Conservation (phyloP, 352 stramenopile genomes). For the Globisporangium paddicum region DNA sequence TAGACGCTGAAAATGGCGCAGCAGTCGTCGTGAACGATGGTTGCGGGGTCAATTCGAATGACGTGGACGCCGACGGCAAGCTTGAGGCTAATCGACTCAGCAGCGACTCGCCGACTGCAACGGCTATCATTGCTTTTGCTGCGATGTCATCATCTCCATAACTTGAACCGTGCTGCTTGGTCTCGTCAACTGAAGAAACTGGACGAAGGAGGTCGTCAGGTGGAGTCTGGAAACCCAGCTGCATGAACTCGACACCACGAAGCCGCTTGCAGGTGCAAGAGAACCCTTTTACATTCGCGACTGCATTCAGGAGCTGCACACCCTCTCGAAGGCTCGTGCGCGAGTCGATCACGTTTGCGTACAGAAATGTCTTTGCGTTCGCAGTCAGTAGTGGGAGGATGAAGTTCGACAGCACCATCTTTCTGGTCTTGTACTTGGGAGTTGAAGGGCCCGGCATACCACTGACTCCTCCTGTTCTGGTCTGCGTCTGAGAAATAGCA, state of each 20-base stretch:
- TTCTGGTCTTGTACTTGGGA: conserved; percentile 7
- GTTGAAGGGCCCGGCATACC: neutral
- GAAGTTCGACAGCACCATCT: conserved; percentile 55
- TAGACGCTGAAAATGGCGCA: neutral
- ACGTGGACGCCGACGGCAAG: conserved; percentile 5
- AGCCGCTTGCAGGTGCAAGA: conserved; percentile 51
- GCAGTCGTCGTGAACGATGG: neutral
- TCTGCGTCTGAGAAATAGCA: neutral
- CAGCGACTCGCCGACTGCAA: conserved; percentile 28
- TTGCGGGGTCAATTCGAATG: neutral
- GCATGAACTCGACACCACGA: conserved; percentile 34
- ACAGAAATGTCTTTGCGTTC: conserved; percentile 61
- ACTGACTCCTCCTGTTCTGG: neutral
- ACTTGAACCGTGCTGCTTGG: neutral
- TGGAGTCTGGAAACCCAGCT: conserved; percentile 42
- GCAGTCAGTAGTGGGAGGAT: conserved; percentile 49
- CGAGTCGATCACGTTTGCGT: conserved; percentile 68
- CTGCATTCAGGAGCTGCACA: conserved; percentile 57
- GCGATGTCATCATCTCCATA: neutral
- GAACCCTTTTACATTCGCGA: conserved; percentile 55
- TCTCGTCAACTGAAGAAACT: neutral
- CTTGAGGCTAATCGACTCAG: conserved; percentile 25
- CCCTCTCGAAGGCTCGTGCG: conserved; percentile 55
- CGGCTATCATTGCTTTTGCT: conserved; percentile 21
- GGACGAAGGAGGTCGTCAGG: conserved; percentile 14